Base-by-base conservation (phyloP, 257 asterid species). In the Przewalskia tangutica region DNA sequence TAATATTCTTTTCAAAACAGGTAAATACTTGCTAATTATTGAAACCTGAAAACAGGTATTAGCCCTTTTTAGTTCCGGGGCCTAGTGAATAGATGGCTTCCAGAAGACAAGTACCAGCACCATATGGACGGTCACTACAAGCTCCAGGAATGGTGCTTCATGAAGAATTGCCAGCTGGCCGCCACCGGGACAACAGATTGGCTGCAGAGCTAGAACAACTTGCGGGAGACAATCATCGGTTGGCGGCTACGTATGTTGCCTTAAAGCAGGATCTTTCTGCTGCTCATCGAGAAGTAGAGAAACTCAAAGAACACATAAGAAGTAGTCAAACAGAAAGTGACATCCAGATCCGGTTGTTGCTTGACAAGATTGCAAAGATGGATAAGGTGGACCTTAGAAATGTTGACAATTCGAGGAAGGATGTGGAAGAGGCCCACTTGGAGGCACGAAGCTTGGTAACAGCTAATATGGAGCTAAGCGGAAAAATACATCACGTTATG, bases 241-340 rank as follows among this genome's bases (percentile, higher is more conserved):
- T 96, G 89, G 90, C 93, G 77, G 83, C 97, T 81, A 83, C 88
- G 42, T 91, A 88, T 81, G 53, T 86, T 82, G 84, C 90, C 85
- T 85, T 93, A 90, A 87, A 87, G 86, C 92, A 91, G 84, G 95
- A 93, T 32, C 88, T 91, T 84, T 80, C 77, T 79, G 89, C 90
- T 83, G 90, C 92, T 82, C 88, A 84, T 71, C 85, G 77, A 80
- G 95, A 94, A 85, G 84, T 85, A n/a, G 90, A 87, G 34, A 90
- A 86, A 86, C 86, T 93, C 50, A 84, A 88, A 83, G 97, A 89
- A 42, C 93, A 88, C 83, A 91, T 90, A 40, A 86, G 89, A 86
- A 92, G 91, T 81, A 91, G 84, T 73, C 92, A 87, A 81, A 84
- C 86, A 44, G 98, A 93, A 87, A 91, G 93, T 56, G 98, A 96